Evolutionary conservation across 2,329 filamentous ascomycete genomes (phyloP), one percentile per base, ranked within the genome.

Genomic region (Pezicula neosporulosa): DNA sequence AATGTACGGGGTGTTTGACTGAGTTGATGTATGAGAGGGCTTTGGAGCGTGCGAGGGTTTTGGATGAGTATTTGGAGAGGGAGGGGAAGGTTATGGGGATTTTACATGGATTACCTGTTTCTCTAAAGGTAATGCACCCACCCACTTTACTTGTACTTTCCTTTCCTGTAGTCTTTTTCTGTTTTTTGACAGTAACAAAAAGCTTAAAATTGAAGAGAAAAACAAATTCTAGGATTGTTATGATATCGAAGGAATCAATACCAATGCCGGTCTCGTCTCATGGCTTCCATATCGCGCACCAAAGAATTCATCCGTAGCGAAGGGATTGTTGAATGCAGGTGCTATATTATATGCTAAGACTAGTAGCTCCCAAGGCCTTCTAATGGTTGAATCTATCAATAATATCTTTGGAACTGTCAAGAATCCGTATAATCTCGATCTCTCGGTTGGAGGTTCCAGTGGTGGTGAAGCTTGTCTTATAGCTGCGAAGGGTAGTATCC

Each of bases 301-400:
- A 8, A 38, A 48, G 24, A 39, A 21, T 18, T 48, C 18, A 3
- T 21, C 16, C 10, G 18, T 41, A 6, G 46, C 16, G 15, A 38
- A 39, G 15, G 33, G 21, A 15, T 12, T 48, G 2, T 21, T 48
- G 8, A 13, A 13, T 5, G 19, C 33, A 10, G 46, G 46, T 8
- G 46, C 18, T 21, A n/a, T 48, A 8, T 12, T 48, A 9, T 48
- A 48, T 39, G 46, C 38, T 4, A 48, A 48, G 36, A 48, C 46
- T 12, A 41, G 19, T 21, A 18, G 33, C 3, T 38, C 46, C 1
- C 46, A 47, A 24, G 35, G 15, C 6, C 15, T 47, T n/a, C 18
- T 36, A 4, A 38, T 47, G 35, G 35, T 36, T 19, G 45, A 47
- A 19, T 36, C 35, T 27, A 47, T 45, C 44, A 46, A 46, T n/a